Conservation (phyloP, 805 yeast species). For the Yamadazyma tumulicola region DNA sequence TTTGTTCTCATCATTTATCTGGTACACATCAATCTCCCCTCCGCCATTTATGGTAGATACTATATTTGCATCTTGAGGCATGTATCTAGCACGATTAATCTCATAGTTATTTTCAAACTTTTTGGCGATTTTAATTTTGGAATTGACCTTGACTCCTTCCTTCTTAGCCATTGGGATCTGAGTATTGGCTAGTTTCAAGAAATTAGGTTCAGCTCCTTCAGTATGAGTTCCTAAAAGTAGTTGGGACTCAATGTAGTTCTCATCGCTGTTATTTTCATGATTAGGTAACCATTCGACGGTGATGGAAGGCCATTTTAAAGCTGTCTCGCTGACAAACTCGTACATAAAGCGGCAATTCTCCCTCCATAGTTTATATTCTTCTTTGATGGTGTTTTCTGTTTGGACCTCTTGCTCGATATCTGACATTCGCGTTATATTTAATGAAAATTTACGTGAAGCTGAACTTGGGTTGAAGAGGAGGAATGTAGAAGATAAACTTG, state of each 20-base stretch:
- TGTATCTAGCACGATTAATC: slow-evolving; percentile 67
- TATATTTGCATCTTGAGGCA: slow-evolving; percentile 55
- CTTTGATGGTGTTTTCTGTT: slow-evolving; percentile 46
- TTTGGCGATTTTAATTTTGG: slow-evolving; percentile 58
- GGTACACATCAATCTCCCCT: slow-evolving; percentile 59
- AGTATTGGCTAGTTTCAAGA: slow-evolving; percentile 61
- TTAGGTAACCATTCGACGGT: slow-evolving; percentile 76
- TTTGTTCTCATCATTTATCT: slow-evolving; percentile 25
- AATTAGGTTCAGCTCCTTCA: slow-evolving; percentile 63
- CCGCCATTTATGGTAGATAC: slow-evolving; percentile 67
- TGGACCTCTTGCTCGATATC: slow-evolving; percentile 16
- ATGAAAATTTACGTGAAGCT: too few species aligned
- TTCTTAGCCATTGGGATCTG: slow-evolving; percentile 42
- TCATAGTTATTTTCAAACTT: slow-evolving; percentile 63
- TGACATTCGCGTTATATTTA: too few species aligned
- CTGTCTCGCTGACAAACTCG: slow-evolving; percentile 77
- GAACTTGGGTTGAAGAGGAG: too few species aligned
- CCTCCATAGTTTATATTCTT: slow-evolving; percentile 77
- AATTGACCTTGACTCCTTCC: slow-evolving; percentile 35
- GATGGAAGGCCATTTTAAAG: slow-evolving; percentile 77
- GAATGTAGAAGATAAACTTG: too few species aligned
- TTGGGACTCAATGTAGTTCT: slow-evolving; percentile 42
- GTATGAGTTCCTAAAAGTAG: slow-evolving; percentile 72
- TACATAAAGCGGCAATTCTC: slow-evolving; percentile 80
- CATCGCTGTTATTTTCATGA: slow-evolving; percentile 14